phyloP scores from a whole-genome alignment of 1,139 yeast species.

The Geotrichum histeridarum region DNA sequence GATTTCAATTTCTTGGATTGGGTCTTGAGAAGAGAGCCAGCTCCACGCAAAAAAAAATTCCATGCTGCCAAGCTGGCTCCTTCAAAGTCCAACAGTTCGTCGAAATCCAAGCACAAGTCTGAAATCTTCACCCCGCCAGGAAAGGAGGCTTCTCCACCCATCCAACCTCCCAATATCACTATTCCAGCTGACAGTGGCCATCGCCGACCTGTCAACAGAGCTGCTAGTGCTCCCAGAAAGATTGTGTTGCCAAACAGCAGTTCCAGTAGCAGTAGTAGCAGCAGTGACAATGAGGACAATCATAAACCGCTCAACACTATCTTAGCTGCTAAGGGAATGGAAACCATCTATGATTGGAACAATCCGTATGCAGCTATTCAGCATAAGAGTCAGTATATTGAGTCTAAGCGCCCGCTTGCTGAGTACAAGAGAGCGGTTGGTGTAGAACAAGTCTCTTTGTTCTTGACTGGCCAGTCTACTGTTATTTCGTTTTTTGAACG shows the following conservation, averaged over 20 bases:
- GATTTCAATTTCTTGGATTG: slow-evolving; percentile 12
- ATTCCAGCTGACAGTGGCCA: slow-evolving; percentile 5
- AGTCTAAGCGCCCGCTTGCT: slow-evolving; percentile 45
- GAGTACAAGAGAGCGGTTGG: slow-evolving; percentile 46
- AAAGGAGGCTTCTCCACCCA: slow-evolving; percentile 2
- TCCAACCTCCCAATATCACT: slow-evolving; percentile 3
- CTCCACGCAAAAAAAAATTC: background rate
- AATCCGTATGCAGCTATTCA: slow-evolving; percentile 32
- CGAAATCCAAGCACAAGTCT: background rate
- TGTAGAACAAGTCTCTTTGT: slow-evolving; percentile 50
- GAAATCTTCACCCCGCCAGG: background rate
- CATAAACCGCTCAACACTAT: slow-evolving; percentile 10
- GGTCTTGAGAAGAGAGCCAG: slow-evolving; percentile 4
- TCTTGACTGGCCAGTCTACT: slow-evolving; percentile 42
- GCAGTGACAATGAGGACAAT: slow-evolving; percentile 11
- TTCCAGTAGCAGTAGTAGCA: slow-evolving; percentile 12
- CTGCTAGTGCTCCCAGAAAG: slow-evolving; percentile 10
- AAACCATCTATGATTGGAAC: slow-evolving; percentile 39
- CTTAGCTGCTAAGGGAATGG: slow-evolving; percentile 22
- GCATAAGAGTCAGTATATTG: slow-evolving; percentile 33
- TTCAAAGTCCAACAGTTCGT: background rate
- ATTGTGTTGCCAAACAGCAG: slow-evolving; percentile 3
- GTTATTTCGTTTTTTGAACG: slow-evolving; percentile 53
- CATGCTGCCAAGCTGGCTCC: background rate
- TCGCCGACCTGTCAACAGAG: background rate